Conservation (phyloP, 164 flowering plant genomes). For the Warburgia ugandensis region DNA sequence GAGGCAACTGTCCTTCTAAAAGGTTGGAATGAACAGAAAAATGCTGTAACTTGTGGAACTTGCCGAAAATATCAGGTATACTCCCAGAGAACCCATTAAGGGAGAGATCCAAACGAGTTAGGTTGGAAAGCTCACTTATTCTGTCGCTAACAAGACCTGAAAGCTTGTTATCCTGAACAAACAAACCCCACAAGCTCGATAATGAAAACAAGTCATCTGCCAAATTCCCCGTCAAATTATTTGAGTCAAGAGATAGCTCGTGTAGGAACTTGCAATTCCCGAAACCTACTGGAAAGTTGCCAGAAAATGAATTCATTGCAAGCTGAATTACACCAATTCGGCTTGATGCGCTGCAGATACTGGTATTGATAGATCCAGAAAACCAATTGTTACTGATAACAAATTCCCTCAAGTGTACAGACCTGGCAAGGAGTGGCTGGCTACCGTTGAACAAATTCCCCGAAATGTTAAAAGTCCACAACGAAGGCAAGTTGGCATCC, state of each 20-base stretch:
- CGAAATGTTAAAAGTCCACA: constrained; percentile 12
- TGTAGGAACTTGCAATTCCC: constrained; percentile 1
- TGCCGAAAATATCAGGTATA: constrained; percentile 11
- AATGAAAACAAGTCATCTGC: constrained; percentile 9
- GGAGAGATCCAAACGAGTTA: constrained; percentile 8
- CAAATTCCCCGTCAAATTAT: constrained; percentile 4
- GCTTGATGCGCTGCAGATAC: constrained; percentile 7
- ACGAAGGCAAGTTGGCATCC: constrained; percentile 4
- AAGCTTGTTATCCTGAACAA: constrained; percentile 6
- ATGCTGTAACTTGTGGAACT: constrained; percentile 1
- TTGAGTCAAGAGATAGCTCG: constrained; percentile 2
- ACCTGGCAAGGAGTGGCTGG: constrained; percentile 8
- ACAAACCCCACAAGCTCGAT: constrained; percentile 1
- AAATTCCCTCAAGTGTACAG: constrained; percentile 5
- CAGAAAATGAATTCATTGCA: constrained; percentile 9
- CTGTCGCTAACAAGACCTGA: constrained; percentile 6
- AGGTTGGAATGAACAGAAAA: constrained; percentile 11
- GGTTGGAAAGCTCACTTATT: constrained; percentile 4
- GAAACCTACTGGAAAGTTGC: constrained; percentile 4
- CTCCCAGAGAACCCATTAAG: constrained; percentile 12
- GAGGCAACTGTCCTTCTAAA: constrained; percentile 8
- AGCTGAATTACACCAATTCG: constrained; percentile 8
- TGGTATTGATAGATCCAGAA: constrained; percentile 6
- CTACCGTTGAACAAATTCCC: constrained; percentile 10
- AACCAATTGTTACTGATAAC: constrained; percentile 8